Conservation (phyloP, 2,329 filamentous ascomycete species). For the Colletotrichum sp. region DNA sequence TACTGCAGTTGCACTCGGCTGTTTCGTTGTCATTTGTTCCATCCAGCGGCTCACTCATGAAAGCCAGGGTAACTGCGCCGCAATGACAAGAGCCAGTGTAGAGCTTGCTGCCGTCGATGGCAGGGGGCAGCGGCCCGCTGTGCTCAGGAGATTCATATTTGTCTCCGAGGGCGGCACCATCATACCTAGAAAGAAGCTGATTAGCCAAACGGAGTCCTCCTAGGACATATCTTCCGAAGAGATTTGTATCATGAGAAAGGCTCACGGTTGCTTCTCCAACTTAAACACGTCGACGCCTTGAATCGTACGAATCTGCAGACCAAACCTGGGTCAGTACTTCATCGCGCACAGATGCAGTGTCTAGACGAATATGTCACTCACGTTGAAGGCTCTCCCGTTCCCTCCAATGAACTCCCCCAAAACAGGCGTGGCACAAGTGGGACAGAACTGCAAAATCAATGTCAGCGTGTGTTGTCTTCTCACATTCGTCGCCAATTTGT, state of each 20-base stretch:
- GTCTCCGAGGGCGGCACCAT: constrained; percentile 37
- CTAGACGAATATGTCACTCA: constrained; percentile 24
- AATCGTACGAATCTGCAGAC: constrained; percentile 41
- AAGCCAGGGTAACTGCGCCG: constrained; percentile 48
- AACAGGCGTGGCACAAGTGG: constrained; percentile 51
- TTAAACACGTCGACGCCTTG: constrained; percentile 47
- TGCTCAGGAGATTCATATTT: constrained; percentile 39
- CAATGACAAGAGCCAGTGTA: constrained; percentile 60
- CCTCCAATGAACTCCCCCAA: constrained; percentile 31
- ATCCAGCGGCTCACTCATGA: constrained; percentile 47
- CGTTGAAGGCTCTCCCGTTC: constrained; percentile 43
- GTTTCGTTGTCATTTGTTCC: constrained; percentile 33
- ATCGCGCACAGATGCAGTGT: background rate
- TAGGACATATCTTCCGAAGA: background rate
- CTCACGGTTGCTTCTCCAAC: constrained; percentile 39
- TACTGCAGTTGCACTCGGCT: constrained; percentile 55
- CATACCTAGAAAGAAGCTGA: constrained; percentile 31
- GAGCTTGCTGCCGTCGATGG: constrained; percentile 40
- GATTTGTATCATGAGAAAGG: constrained; percentile 9
- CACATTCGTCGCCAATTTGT: background rate
- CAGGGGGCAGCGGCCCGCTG: constrained; percentile 43
- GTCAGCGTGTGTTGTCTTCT: background rate
- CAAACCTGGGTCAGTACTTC: rapidly evolving
- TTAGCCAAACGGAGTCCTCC: background rate
- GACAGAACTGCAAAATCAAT: constrained; percentile 50